Evolutionary conservation across 164 flowering plant genomes (phyloP), one percentile per base, ranked within the genome.

Genomic region (Nymphaea colorata): DNA sequence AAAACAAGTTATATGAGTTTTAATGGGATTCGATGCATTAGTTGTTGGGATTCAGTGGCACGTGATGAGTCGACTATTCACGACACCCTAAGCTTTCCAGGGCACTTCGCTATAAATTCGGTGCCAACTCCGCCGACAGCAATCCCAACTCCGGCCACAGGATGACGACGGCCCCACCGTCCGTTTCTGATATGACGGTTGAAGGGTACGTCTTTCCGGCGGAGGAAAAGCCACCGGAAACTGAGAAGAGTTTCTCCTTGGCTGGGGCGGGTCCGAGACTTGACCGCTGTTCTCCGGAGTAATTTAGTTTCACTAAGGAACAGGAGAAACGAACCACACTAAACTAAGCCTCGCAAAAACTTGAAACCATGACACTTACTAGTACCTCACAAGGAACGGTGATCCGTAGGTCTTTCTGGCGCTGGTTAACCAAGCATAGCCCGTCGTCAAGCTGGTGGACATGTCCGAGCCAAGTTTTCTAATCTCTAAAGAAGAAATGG

Each of bases 181-280:
- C 64, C 57, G 78, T 79, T 15, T 53, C 84, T 43, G 78, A 45
- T 41, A 4, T 91, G 18, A 67, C 75, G 45, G 84, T 90, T 18
- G 96, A 88, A 63, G 63, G 62, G 73, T 61, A 63, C 67, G 66
- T 65, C 0, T 93, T 90, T 69, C 82, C 91, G 17, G 66, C 89
- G 6, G 4, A 76, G 42, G 84, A 73, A 11, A 84, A 78, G 45
- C 86, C 96, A 15, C 91, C 87, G 2, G 87, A 85, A 59, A 79
- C 92, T 44, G 41, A 75, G 70, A 79, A 84, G 3, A 41, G 84
- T 2, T 70, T 83, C 6, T 89, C 89, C 80, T 97, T 93, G 71
- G 94, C 83, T 53, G 98, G 96, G 70, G 96, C 94, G 83, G 96
- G 93, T 88, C 14, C 6, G 18, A 8, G 59, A 8, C 16, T 55